Percentiles rank a stretch among this genome's conserved stretches.
Conservation (phyloP, 2,329 filamentous ascomycete genomes). For the Lachnellula hyalina region DNA sequence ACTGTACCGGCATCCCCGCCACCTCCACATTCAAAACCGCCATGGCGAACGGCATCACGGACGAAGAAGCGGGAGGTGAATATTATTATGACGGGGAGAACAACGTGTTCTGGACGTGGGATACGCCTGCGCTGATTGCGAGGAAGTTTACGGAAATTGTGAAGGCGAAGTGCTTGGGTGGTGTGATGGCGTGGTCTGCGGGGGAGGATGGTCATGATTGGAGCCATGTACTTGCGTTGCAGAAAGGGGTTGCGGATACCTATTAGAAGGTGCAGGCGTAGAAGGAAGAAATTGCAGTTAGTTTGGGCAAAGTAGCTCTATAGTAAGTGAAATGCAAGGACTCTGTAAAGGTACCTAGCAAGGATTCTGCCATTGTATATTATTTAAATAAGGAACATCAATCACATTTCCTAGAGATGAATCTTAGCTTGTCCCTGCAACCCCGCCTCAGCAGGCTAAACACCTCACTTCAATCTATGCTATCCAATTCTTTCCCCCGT, state of each 20-base stretch:
- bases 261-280: neutral
- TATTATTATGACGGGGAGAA: conserved; percentile 59
- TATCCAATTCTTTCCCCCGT: too few relatives aligned
- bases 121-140: conserved; percentile 54
- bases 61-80: conserved; percentile 46
- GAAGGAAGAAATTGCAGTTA: too few relatives aligned
- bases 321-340: too few relatives aligned
- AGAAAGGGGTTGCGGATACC: conserved; percentile 4
- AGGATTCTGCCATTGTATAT: too few relatives aligned
- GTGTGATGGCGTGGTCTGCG: conserved; percentile 68
- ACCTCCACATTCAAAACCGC: neutral
- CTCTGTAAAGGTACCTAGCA: too few relatives aligned
- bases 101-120: conserved; percentile 67
- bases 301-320: too few relatives aligned
- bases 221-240: conserved; percentile 39
- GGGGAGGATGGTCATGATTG: conserved; percentile 54
- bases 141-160: conserved; percentile 58
- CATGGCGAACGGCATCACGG: conserved; percentile 2
- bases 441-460: too few relatives aligned
- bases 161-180: conserved; percentile 50
- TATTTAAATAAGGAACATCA: too few relatives aligned
- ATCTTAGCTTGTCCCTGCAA: too few relatives aligned
- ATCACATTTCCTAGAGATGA: too few relatives aligned
- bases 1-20: conserved; percentile 1
- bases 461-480: too few relatives aligned